These are phyloP conservation scores for Colletotrichum sp. DNA, from an alignment of 2,329 filamentous ascomycete genomes.

Conservation along the genomic window DNA sequence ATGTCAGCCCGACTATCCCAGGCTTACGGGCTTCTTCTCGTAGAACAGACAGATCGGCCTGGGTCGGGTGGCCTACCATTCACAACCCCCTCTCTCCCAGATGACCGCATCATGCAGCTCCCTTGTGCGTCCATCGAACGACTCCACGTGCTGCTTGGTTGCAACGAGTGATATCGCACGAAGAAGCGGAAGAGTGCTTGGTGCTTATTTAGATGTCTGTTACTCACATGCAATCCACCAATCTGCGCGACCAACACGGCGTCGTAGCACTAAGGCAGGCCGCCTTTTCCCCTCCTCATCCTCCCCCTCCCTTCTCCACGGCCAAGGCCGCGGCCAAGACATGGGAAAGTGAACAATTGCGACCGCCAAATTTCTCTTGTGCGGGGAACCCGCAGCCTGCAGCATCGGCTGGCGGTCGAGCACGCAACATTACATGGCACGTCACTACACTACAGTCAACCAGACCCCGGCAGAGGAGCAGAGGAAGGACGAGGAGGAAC, in stretches of 20 bases:
- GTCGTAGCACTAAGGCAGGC: not conserved
- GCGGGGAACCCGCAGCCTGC: not conserved
- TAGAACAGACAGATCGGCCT: not conserved
- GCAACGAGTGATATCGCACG: not conserved
- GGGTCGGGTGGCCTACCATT: slow-evolving; percentile 6
- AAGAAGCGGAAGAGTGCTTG: not conserved
- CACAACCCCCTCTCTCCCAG: not conserved
- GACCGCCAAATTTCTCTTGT: not conserved
- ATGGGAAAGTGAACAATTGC: slow-evolving; percentile 6
- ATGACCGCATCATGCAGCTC: slow-evolving; percentile 21
- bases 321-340: slow-evolving; percentile 7
- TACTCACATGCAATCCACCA: slow-evolving; percentile 2
- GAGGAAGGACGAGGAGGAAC: not conserved
- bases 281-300: not conserved
- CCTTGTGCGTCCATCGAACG: not conserved
- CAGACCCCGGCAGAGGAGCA: not conserved
- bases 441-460: not conserved
- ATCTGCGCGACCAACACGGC: not conserved
- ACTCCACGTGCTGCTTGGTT: slow-evolving; percentile 7
- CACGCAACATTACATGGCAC: slow-evolving; percentile 15
- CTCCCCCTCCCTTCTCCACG: not conserved
- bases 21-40: not conserved
- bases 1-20: not conserved
- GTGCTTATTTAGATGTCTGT: slow-evolving; percentile 13
- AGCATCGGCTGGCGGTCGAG: not conserved